These are phyloP conservation scores for Phytophthora tubulina DNA, from an alignment of 352 stramenopile species.

Conservation along the genomic window DNA sequence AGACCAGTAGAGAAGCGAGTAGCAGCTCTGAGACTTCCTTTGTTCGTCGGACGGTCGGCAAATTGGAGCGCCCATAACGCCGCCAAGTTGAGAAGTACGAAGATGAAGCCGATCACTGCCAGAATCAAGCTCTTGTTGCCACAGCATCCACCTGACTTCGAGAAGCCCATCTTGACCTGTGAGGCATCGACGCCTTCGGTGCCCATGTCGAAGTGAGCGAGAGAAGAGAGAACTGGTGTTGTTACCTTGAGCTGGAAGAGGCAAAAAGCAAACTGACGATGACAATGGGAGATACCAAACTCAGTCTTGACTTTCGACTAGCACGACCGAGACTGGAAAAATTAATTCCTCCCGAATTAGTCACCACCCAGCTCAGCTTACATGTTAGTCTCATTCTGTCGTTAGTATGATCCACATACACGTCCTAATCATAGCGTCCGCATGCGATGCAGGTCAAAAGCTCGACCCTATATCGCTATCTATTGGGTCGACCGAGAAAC, in stretches of 20 bases:
- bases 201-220: conserved; percentile 27
- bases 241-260: conserved; percentile 28
- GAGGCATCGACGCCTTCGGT: conserved; percentile 53
- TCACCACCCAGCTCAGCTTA: neutral
- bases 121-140: conserved; percentile 33
- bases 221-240: conserved; percentile 10
- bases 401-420: neutral
- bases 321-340: neutral
- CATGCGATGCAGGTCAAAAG: neutral
- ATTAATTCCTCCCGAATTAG: conserved; percentile 21
- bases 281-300: neutral
- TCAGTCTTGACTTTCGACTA: neutral
- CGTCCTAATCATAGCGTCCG: neutral
- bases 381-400: neutral
- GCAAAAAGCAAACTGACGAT: conserved; percentile 39
- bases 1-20: conserved; percentile 59
- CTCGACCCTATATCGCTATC: conserved; percentile 3
- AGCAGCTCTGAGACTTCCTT: conserved; percentile 33
- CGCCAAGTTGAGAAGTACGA: conserved; percentile 68
- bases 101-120: conserved; percentile 54
- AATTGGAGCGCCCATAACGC: conserved; percentile 78
- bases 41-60: conserved; percentile 45
- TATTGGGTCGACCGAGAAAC: conserved; percentile 8
- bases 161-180: conserved; percentile 52
- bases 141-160: conserved; percentile 4